Evolutionary conservation across 1,139 yeast species (phyloP).

Genomic region (Kodamaea plutei): DNA sequence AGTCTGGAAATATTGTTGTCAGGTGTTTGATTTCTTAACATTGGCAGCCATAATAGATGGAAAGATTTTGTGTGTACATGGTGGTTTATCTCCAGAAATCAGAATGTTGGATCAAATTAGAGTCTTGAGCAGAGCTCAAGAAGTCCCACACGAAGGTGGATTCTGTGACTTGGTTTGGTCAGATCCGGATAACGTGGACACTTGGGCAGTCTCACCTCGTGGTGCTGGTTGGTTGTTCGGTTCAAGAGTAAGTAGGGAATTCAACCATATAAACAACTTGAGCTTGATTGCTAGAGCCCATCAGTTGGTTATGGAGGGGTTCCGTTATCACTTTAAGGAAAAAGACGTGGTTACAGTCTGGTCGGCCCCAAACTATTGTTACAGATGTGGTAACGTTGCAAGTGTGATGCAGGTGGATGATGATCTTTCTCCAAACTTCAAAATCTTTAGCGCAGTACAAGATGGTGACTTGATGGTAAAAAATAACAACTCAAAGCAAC

Average conservation of each 20-base stretch:
- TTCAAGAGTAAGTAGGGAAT: constrained; percentile 85
- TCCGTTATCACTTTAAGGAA: constrained; percentile 89
- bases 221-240: constrained; percentile 99
- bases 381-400: constrained; percentile 97
- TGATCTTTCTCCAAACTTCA: constrained; percentile 80
- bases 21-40: constrained; percentile 88
- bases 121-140: constrained; percentile 95
- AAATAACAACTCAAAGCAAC: constrained; percentile 65
- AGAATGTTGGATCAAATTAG: constrained; percentile 95
- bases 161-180: constrained; percentile 97
- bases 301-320: constrained; percentile 98
- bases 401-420: constrained; percentile 96
- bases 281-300: constrained; percentile 93
- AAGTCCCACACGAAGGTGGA: constrained; percentile 98
- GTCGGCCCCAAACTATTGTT: constrained; percentile 98
- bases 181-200: constrained; percentile 95
- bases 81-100: constrained; percentile 96
- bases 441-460: constrained; percentile 93
- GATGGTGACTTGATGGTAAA: constrained; percentile 69
- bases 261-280: constrained; percentile 86
- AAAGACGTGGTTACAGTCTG: constrained; percentile 96
- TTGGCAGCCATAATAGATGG: constrained; percentile 95
- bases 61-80: constrained; percentile 88
- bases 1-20: constrained; percentile 97
- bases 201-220: constrained; percentile 98